Evolutionary conservation across 2,329 filamentous ascomycete genomes (phyloP), one percentile per base, ranked within the genome.

Genomic region (Fusarium sublunatum): DNA sequence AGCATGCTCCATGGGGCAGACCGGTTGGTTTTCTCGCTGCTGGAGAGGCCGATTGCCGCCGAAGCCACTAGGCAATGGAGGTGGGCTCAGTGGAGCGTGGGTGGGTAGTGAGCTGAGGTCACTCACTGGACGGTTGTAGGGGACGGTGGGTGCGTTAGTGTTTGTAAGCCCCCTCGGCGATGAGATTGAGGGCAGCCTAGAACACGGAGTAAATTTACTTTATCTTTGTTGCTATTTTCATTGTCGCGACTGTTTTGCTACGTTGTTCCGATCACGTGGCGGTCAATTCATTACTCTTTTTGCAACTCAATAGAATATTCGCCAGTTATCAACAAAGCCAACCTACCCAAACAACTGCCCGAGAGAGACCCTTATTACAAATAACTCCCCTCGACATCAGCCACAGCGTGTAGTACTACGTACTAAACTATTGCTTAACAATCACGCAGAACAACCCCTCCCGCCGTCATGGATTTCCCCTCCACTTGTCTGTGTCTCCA

Each of bases 21-120:
- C 58, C 50, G 65, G 65, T 67, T 55, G 55, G 60, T 69, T 69
- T 69, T 69, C 64, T 64, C 53, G 61, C 64, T 36, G 44, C 56
- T 65, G 61, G 54, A 44, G 53, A 70, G 63, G 67, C 68, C 68
- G 68, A 70, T 69, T 70, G 63, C 57, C 64, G 68, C 68, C 68
- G 68, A 70, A 70, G 68, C 60, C 65, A 70, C 62, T 49, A 47
- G 49, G 35, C 54, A 68, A 41, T 49, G 38, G 54, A 68, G 47
- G 57, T 59, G 57, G 57, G 57, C 48, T 61, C 51, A 63, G 57
- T 39, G 52, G 55, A 50, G 50, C 54, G 63, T 64, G 63, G 60
- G 64, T 68, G 64, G 59, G 63, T 53, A 60, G 55, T 68, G 61
- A 49, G 56, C 58, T 62, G 58, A 62, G 46, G 19, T 25, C 43